Evolutionary conservation across 176 grass and related monocot genomes (phyloP).

Genomic region (Musa troglodytarum): DNA sequence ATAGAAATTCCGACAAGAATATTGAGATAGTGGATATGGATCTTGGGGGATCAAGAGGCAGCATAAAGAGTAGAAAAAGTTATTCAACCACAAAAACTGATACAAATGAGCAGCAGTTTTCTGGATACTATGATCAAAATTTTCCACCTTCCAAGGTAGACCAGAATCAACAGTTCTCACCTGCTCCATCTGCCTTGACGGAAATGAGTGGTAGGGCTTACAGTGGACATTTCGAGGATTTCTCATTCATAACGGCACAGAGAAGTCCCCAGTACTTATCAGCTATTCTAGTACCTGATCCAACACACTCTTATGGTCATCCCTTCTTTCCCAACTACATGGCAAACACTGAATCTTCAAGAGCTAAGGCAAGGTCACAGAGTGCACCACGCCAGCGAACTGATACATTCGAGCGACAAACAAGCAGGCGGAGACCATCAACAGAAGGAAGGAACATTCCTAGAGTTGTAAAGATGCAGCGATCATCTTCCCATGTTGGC

Average conservation of each 20-base stretch:
- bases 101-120: slow-evolving; percentile 12
- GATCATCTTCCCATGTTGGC: slow-evolving; percentile 64
- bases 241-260: slow-evolving; percentile 27
- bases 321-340: slow-evolving; percentile 26
- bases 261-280: slow-evolving; percentile 20
- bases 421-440: slow-evolving; percentile 37
- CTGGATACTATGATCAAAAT: background rate
- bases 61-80: slow-evolving; percentile 10
- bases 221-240: slow-evolving; percentile 44
- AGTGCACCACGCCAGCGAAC: slow-evolving; percentile 66
- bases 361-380: slow-evolving; percentile 52
- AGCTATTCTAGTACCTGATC: slow-evolving; percentile 13
- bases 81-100: slow-evolving; percentile 1
- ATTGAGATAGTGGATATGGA: slow-evolving; percentile 21
- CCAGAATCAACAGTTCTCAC: slow-evolving; percentile 7
- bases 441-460: slow-evolving; percentile 39
- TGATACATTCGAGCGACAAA: slow-evolving; percentile 52
- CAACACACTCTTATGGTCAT: slow-evolving; percentile 10
- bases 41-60: background rate
- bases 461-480: slow-evolving; percentile 57
- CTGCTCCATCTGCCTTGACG: slow-evolving; percentile 23
- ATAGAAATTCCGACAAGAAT: slow-evolving; percentile 11
- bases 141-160: slow-evolving; percentile 10
- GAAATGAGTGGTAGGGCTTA: slow-evolving; percentile 33
- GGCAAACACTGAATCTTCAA: slow-evolving; percentile 6